phyloP scores from a whole-genome alignment of 441 rosid species.

The Iberis amara region DNA sequence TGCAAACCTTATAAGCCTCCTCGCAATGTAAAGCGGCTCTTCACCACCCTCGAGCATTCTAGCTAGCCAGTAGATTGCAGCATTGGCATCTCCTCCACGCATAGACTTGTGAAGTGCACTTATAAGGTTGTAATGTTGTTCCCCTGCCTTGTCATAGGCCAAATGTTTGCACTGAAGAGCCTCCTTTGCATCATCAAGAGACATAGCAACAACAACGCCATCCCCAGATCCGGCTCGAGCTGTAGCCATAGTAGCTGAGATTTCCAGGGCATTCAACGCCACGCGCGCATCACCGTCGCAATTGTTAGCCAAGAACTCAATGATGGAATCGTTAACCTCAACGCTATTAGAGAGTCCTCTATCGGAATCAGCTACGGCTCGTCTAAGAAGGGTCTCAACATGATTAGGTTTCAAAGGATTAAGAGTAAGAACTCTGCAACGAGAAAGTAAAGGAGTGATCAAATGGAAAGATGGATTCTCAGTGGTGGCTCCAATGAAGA shows the following conservation, averaged over 20 bases:
- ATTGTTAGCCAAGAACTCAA: conserved; percentile 49
- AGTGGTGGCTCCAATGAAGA: conserved; percentile 76
- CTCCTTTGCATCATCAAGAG: conserved; percentile 72
- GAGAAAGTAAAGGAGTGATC: conserved; percentile 66
- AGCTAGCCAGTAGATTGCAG: conserved; percentile 75
- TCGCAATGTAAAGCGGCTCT: conserved; percentile 75
- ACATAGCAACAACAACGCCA: conserved; percentile 29
- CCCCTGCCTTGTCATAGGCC: conserved; percentile 75
- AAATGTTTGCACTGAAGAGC: conserved; percentile 75
- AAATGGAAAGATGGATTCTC: conserved; percentile 87
- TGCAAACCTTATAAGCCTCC: conserved; percentile 76
- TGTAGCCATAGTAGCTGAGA: conserved; percentile 55
- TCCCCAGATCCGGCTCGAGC: conserved; percentile 27
- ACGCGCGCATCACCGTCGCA: conserved; percentile 83
- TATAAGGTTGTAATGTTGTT: conserved; percentile 73
- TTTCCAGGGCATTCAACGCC: conserved; percentile 68
- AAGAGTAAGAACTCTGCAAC: conserved; percentile 63
- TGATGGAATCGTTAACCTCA: conserved; percentile 39
- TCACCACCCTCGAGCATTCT: conserved; percentile 85
- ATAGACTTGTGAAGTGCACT: conserved; percentile 85
- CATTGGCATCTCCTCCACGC: conserved; percentile 74
- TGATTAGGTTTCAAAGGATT: conserved; percentile 56
- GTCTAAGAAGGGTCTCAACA: conserved; percentile 40
- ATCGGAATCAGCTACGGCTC: conserved; percentile 34
- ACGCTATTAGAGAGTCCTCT: conserved; percentile 35